Evolutionary conservation across 2,329 filamentous ascomycete genomes (phyloP).

Genomic region (Nemania abortiva): DNA sequence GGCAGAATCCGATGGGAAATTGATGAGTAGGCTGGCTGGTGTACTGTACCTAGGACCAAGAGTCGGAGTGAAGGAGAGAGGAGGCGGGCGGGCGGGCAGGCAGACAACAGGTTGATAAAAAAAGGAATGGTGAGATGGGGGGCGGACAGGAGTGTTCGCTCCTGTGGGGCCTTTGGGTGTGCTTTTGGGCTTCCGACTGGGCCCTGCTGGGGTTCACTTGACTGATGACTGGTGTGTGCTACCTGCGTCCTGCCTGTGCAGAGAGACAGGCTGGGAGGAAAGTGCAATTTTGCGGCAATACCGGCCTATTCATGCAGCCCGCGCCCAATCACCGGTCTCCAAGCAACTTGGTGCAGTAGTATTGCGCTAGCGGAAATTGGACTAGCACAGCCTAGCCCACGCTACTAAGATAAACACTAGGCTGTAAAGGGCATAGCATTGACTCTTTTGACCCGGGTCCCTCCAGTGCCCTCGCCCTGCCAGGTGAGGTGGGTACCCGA

Average conservation of each 20-base stretch:
- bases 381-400: slow-evolving; percentile 28
- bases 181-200: slow-evolving; percentile 13
- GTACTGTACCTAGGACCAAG: slow-evolving; percentile 4
- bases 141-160: slow-evolving; percentile 3
- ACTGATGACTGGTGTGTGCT: background rate
- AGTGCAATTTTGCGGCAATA: slow-evolving; percentile 42
- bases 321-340: slow-evolving; percentile 10
- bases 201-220: background rate
- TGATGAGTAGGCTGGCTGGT: background rate
- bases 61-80: background rate
- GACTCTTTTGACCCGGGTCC: slow-evolving; percentile 17
- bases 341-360: slow-evolving; percentile 19
- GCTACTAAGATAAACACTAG: slow-evolving; percentile 22
- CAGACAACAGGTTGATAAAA: slow-evolving; percentile 24
- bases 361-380: slow-evolving; percentile 15
- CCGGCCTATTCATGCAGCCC: slow-evolving; percentile 32
- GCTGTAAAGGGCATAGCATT: slow-evolving; percentile 15
- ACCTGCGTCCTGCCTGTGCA: too few species aligned
- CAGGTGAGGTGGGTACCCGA: slow-evolving; percentile 5
- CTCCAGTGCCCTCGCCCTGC: background rate
- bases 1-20: slow-evolving; percentile 6
- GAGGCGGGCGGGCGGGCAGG: slow-evolving; percentile 10
- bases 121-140: slow-evolving; percentile 25
- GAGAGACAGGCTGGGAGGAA: slow-evolving; percentile 33
- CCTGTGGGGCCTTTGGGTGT: background rate